Evolutionary conservation across 1,284 basidiomycete species (phyloP).

Genomic region (Moesziomyces antarcticus): DNA sequence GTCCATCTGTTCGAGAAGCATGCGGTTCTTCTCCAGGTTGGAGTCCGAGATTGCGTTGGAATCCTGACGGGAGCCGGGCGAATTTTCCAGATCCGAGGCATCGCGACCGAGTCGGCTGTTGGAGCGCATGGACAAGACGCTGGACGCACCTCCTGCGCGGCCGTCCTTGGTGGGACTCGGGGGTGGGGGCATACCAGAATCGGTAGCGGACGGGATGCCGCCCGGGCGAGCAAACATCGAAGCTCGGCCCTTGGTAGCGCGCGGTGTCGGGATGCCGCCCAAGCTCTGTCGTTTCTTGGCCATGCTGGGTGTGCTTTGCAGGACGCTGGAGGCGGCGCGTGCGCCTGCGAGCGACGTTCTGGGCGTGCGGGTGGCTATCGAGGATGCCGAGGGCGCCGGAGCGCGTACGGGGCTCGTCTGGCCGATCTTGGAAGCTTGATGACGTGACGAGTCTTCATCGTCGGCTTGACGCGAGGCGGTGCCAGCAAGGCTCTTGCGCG

Average conservation of each 20-base stretch:
- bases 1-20: slow-evolving; percentile 52
- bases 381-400: slow-evolving; percentile 13
- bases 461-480: slow-evolving; percentile 15
- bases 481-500: slow-evolving; percentile 50
- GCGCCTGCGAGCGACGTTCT: slow-evolving; percentile 32
- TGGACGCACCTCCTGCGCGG: slow-evolving; percentile 23
- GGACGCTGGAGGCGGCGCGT: slow-evolving; percentile 18
- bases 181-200: slow-evolving; percentile 49
- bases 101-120: slow-evolving; percentile 38
- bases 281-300: slow-evolving; percentile 47
- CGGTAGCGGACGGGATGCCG: slow-evolving; percentile 16
- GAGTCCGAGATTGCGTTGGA: slow-evolving; percentile 12
- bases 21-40: slow-evolving; percentile 70
- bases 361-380: slow-evolving; percentile 29
- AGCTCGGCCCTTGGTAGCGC: slow-evolving; percentile 46
- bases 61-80: slow-evolving; percentile 20
- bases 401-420: slow-evolving; percentile 21
- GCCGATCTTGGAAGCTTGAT: slow-evolving; percentile 61
- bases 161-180: slow-evolving; percentile 46
- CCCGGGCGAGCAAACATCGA: slow-evolving; percentile 50
- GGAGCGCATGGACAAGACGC: slow-evolving; percentile 40
- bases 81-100: slow-evolving; percentile 19
- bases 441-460: slow-evolving; percentile 25
- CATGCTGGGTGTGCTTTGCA: slow-evolving; percentile 24
- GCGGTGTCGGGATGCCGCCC: slow-evolving; percentile 43